These are phyloP conservation scores for Moelleriella libera DNA, from an alignment of 2,329 filamentous ascomycete genomes.

Conservation along the genomic window DNA sequence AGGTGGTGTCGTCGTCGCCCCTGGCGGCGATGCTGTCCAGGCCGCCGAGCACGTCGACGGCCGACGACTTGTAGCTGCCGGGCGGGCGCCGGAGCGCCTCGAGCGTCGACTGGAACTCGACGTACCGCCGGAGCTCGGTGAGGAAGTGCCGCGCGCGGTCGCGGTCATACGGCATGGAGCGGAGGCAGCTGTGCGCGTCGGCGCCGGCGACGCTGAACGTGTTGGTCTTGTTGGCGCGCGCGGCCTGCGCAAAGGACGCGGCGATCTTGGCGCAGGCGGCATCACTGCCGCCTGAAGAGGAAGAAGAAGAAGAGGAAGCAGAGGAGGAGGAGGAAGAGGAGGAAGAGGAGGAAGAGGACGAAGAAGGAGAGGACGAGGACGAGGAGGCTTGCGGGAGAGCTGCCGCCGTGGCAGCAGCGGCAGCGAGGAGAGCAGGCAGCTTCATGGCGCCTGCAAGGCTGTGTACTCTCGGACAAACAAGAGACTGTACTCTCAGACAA, in stretches of 20 bases:
- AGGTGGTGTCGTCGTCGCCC: neutral
- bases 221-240: neutral
- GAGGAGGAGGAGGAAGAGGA: no score
- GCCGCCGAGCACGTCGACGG: constrained; percentile 4
- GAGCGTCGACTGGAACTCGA: constrained; percentile 6
- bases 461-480: no score
- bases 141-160: constrained; percentile 1
- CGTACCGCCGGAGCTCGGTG: constrained; percentile 3
- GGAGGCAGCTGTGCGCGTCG: neutral
- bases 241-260: no score
- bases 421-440: neutral
- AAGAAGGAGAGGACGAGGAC: no score
- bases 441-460: neutral
- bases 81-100: constrained; percentile 5
- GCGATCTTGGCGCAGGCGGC: neutral
- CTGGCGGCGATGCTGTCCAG: constrained; percentile 1
- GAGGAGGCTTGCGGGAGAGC: neutral
- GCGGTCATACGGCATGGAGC: constrained; percentile 4
- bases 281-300: no score
- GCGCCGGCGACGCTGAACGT: neutral
- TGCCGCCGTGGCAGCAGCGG: neutral
- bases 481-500: no score
- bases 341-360: no score
- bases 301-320: no score
- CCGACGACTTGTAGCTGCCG: neutral